A percentile compares a stretch with the other conserved stretches of the same genome.
phyloP scores from a whole-genome alignment of 2,329 filamentous ascomycete species.

The Colletotrichum australisinense region DNA sequence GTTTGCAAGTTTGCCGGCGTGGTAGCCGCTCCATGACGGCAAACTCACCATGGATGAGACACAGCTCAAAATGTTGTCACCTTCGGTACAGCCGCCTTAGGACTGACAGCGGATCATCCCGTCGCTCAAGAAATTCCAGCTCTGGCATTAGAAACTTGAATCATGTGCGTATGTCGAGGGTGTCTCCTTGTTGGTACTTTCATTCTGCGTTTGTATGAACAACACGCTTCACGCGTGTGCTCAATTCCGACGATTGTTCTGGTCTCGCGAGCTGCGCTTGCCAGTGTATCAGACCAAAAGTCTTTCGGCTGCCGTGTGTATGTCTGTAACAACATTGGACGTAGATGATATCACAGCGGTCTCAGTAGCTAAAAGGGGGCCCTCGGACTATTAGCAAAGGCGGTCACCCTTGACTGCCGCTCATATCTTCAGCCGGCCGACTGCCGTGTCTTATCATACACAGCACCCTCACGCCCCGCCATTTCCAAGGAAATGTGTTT shows the following conservation, averaged over 20 bases:
- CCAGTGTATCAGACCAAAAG: background rate
- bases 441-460: background rate
- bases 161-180: background rate
- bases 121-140: background rate
- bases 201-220: background rate
- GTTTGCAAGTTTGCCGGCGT: no score
- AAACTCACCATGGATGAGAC: background rate
- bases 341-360: background rate
- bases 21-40: background rate
- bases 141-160: background rate
- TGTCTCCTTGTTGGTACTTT: background rate
- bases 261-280: background rate
- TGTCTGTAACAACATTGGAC: background rate
- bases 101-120: background rate
- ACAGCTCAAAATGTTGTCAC: no score
- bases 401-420: background rate
- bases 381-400: background rate
- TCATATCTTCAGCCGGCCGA: background rate
- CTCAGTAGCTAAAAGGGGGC: background rate
- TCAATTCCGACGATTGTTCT: background rate
- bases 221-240: background rate
- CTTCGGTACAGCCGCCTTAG: background rate
- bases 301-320: background rate
- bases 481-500: background rate
- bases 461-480: background rate